phyloP scores from a whole-genome alignment of 1,139 yeast genomes.

The Pichia sp. region DNA sequence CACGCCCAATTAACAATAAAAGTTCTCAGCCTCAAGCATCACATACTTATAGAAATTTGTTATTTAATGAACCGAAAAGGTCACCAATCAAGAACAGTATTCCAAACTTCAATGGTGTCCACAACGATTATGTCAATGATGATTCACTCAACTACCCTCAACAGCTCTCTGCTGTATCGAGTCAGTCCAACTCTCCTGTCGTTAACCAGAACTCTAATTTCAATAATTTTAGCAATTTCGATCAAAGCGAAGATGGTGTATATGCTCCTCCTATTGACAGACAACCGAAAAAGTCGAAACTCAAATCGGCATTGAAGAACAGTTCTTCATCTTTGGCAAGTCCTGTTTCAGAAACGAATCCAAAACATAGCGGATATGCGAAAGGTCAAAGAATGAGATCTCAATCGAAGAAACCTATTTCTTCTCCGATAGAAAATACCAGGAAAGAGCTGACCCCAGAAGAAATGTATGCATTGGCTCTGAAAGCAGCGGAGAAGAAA shows the following conservation, averaged over 20 bases:
- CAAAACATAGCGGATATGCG: not conserved
- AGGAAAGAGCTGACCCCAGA: conserved; percentile 24
- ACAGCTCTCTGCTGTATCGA: not conserved
- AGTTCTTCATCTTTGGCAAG: conserved; percentile 8
- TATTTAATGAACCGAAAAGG: conserved; percentile 2
- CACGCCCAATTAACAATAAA: not conserved
- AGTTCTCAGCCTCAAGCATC: conserved; percentile 5
- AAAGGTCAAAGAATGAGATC: conserved; percentile 1
- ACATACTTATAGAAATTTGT: conserved; percentile 16
- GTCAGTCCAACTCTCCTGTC: not conserved
- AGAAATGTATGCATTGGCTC: conserved; percentile 31
- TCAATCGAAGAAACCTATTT: not conserved
- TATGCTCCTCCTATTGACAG: not conserved
- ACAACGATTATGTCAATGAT: conserved; percentile 16
- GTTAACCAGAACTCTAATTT: not conserved
- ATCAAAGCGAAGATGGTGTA: conserved; percentile 1
- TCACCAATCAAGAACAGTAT: conserved; percentile 13
- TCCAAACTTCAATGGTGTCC: conserved; percentile 11
- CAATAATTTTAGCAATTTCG: not conserved
- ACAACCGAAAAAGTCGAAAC: not conserved
- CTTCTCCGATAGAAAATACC: not conserved
- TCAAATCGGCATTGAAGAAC: conserved; percentile 10
- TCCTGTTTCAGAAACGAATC: conserved; percentile 6
- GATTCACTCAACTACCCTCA: not conserved
- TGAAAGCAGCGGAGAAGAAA: conserved; percentile 29